Evolutionary conservation across 805 yeast species (phyloP), one percentile per base, ranked within the genome.

Genomic region (Nakazawaea ambrosiae): DNA sequence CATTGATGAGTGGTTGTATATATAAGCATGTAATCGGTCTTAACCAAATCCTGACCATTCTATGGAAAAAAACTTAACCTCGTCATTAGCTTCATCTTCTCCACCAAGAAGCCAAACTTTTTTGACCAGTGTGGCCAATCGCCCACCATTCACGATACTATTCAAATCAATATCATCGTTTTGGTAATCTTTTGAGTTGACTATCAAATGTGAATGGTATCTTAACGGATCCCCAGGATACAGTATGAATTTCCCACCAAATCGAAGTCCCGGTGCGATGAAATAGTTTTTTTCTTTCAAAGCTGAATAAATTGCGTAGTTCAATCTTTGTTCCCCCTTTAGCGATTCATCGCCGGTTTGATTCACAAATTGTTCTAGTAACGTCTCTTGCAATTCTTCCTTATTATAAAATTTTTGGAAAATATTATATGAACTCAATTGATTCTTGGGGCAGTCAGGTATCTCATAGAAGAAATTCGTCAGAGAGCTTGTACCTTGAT

Each of bases 1-100:
- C n/a, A n/a, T n/a, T n/a, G n/a, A n/a, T n/a, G n/a, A n/a, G n/a
- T n/a, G n/a, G n/a, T n/a, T n/a, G n/a, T n/a, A n/a, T n/a, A n/a
- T n/a, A n/a, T n/a, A n/a, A n/a, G n/a, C n/a, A n/a, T n/a, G n/a
- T n/a, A n/a, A n/a, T n/a, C n/a, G n/a, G n/a, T 27, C n/a, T 14
- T 56, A 87, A 40, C 96, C 97, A 61, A 90, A 90, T 0, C 96
- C 97, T 1, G 97, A 88, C 98, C 98, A 90, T 59, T 90, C 96
- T 2, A 90, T 64, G 5, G 95, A 81, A 51, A 75, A 90, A 14
- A 72, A 70, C 33, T 59, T 61, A 12, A 62, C 60, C 33, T 48
- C 49, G 9, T 58, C 53, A 5, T 51, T 45, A n/a, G n/a, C n/a
- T 43, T n/a, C 41, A 39, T 45, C 47, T 27, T 54, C 58, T 19